Evolutionary conservation across 2,329 filamentous ascomycete species (phyloP).

Genomic region (Alternaria sp.): DNA sequence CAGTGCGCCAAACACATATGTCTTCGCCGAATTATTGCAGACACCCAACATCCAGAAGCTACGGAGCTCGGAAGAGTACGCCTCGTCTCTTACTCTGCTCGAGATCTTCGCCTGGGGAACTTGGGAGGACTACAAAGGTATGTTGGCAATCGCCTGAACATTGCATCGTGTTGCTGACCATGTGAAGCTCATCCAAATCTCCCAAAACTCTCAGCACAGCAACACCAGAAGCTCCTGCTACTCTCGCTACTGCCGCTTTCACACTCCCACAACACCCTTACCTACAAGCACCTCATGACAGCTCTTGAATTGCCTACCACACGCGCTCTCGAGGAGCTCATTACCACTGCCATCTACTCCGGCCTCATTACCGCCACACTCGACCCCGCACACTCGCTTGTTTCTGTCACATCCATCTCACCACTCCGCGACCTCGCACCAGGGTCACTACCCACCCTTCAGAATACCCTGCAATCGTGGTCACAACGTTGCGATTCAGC

Average conservation of each 20-base stretch:
- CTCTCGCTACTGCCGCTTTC: slow-evolving; percentile 87
- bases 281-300: slow-evolving; percentile 73
- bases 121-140: slow-evolving; percentile 77
- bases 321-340: slow-evolving; percentile 81
- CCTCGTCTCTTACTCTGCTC: slow-evolving; percentile 73
- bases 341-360: slow-evolving; percentile 88
- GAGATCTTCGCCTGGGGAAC: slow-evolving; percentile 94
- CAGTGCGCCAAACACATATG: slow-evolving; percentile 85
- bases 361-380: slow-evolving; percentile 84
- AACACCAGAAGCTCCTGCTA: slow-evolving; percentile 86
- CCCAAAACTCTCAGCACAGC: slow-evolving; percentile 75
- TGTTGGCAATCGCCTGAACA: slow-evolving; percentile 14
- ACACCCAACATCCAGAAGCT: slow-evolving; percentile 81
- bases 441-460: slow-evolving; percentile 73
- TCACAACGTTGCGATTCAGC: slow-evolving; percentile 78
- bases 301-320: slow-evolving; percentile 72
- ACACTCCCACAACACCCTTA: slow-evolving; percentile 70
- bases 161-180: slow-evolving; percentile 8
- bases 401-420: slow-evolving; percentile 81
- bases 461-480: slow-evolving; percentile 76
- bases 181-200: slow-evolving; percentile 61
- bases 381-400: slow-evolving; percentile 76
- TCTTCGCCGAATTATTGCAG: slow-evolving; percentile 93
- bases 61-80: slow-evolving; percentile 68
- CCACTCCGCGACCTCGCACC: slow-evolving; percentile 87